Evolutionary conservation across 495 filamentous ascomycete species (phyloP), one percentile per base, ranked within the genome.

Genomic region (Echria macrotheca): DNA sequence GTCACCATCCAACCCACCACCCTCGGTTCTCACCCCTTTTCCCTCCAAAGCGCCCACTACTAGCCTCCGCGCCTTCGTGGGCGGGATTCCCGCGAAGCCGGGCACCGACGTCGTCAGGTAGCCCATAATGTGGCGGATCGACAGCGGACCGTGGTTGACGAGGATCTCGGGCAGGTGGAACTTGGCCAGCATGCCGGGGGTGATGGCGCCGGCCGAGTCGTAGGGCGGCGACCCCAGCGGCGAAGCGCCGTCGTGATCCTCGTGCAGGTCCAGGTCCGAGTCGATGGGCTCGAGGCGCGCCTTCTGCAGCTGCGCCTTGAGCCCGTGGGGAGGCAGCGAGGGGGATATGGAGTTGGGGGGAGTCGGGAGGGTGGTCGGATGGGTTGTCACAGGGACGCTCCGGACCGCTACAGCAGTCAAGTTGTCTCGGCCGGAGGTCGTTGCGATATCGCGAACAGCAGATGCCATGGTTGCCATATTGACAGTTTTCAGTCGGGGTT

Each of bases 341-440:
- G 91, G 93, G 29, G 91, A 96, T 65, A 96, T 91, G 62, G 93
- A 96, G 71, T 94, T 94, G 44, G 91, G 91, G 59, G 91, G 91
- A 69, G 91, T 97, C 42, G 85, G 91, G 57, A 96, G 82, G 62
- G 66, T 45, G 87, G 57, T 94, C 80, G 65, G 71, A 76, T 70
- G 68, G 77, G 69, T 69, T 53, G 74, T 66, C 72, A 71, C 73
- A 78, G 65, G 76, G 67, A 69, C 79, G 60, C 57, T 75, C 72
- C 69, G 70, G 69, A 65, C 80, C 69, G 75, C 72, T 66, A 78
- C 77, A 68, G 65, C 70, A 76, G 78, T 71, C 67, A 82, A 77
- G 73, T 71, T 80, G 67, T 81, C 76, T 72, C 70, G 75, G 69
- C 73, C 69, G 65, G 59, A 47, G 59, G 62, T 63, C 59, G 78